These are phyloP conservation scores for Venturia asperata DNA, from an alignment of 2,329 filamentous ascomycete species.

Conservation along the genomic window DNA sequence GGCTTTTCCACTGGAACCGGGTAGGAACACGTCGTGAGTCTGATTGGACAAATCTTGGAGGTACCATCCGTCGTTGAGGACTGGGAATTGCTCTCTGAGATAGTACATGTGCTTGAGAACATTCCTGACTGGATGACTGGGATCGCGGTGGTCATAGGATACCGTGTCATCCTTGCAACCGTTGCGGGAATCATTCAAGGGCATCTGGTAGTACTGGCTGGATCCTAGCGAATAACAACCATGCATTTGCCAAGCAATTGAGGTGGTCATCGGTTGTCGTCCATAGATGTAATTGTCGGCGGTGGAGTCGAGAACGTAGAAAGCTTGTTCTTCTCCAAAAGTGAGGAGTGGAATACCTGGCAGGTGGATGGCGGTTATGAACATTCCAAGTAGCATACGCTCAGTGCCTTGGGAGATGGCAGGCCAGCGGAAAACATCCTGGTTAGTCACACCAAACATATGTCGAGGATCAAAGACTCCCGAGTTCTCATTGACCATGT, in stretches of 20 bases:
- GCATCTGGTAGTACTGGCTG: conserved; percentile 52
- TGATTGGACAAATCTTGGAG: conserved; percentile 51
- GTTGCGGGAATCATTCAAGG: conserved; percentile 45
- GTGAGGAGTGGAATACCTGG: conserved; percentile 54
- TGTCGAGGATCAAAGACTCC: conserved; percentile 57
- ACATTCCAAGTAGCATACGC: conserved; percentile 50
- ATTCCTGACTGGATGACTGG: conserved; percentile 54
- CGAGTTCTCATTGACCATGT: conserved; percentile 52
- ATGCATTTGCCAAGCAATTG: conserved; percentile 57
- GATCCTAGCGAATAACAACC: conserved; percentile 55
- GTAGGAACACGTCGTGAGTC: conserved; percentile 32
- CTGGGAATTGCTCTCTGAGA: conserved; percentile 49
- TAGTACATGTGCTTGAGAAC: conserved; percentile 57
- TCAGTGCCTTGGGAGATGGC: conserved; percentile 51
- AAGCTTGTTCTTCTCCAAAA: conserved; percentile 61
- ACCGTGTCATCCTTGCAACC: conserved; percentile 53
- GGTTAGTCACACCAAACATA: conserved; percentile 58
- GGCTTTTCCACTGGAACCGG: conserved; percentile 24
- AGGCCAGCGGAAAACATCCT: conserved; percentile 61
- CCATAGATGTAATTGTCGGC: conserved; percentile 60
- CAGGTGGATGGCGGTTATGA: conserved; percentile 52
- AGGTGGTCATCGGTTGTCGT: conserved; percentile 54
- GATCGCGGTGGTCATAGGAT: conserved; percentile 55
- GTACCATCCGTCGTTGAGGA: conserved; percentile 53
- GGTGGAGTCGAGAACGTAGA: conserved; percentile 57